Percentiles rank a stretch among this genome's conserved stretches.
Evolutionary conservation across 441 rosid genomes (phyloP).

Genomic region (Adansonia rubrostipa): DNA sequence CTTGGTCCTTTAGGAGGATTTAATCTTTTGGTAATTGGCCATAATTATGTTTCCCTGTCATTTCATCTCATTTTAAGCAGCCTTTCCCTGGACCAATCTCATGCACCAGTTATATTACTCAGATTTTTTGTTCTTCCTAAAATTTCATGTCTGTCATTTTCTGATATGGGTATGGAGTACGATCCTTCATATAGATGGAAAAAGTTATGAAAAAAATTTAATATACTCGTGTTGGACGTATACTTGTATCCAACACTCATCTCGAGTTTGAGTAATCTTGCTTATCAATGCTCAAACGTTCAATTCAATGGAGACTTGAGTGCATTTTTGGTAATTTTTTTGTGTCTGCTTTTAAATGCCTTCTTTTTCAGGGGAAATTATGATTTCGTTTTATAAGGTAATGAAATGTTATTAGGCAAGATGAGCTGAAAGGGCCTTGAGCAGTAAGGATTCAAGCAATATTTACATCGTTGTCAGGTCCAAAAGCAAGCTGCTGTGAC

Average conservation of each 20-base stretch:
- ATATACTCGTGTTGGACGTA: too few species aligned
- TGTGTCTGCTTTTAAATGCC: background rate
- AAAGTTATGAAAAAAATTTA: too few species aligned
- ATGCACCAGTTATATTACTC: too few species aligned
- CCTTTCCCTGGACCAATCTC: background rate
- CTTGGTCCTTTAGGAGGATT: background rate
- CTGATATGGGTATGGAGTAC: too few species aligned
- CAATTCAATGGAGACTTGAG: background rate
- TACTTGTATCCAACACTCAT: too few species aligned
- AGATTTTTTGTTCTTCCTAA: too few species aligned
- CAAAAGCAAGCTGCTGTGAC: constrained; percentile 92
- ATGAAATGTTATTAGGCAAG: constrained; percentile 60
- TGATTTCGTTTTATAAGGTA: background rate
- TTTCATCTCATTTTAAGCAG: background rate
- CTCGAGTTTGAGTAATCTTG: background rate
- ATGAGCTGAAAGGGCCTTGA: constrained; percentile 76
- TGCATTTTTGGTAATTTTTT: background rate
- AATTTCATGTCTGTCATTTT: too few species aligned
- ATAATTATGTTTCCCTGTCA: background rate
- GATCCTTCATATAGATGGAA: too few species aligned
- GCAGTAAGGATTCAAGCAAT: constrained; percentile 90
- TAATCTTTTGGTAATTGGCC: background rate
- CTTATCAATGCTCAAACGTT: background rate
- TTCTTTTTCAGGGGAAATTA: background rate
- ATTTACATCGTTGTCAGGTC: constrained; percentile 76